Conservation (phyloP, 306 rosid species). For the Trichosanthes truncata region DNA sequence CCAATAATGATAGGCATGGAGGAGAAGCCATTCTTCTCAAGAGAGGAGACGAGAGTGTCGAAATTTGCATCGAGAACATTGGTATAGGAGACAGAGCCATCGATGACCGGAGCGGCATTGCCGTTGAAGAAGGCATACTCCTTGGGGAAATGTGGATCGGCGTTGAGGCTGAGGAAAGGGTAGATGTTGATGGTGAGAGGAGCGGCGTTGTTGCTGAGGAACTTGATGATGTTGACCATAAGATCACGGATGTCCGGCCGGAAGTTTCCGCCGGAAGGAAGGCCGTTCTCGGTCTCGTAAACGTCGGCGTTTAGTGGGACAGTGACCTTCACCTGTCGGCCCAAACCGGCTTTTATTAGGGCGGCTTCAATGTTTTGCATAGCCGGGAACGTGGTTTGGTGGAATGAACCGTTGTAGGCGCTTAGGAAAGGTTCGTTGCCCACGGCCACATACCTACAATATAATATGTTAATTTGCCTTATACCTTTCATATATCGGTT, state of each 20-base stretch:
- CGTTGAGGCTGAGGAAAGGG: slow-evolving; percentile 89
- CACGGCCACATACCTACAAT: slow-evolving; percentile 58
- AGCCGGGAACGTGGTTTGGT: slow-evolving; percentile 61
- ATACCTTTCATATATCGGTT: no score
- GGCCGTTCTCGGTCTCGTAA: slow-evolving; percentile 47
- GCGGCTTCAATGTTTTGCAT: slow-evolving; percentile 91
- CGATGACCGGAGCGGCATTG: slow-evolving; percentile 60
- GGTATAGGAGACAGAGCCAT: slow-evolving; percentile 70
- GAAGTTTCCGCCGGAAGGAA: slow-evolving; percentile 84
- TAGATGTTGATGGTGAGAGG: slow-evolving; percentile 84
- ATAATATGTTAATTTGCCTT: no score
- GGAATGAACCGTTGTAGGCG: slow-evolving; percentile 53
- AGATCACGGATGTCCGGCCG: slow-evolving; percentile 56
- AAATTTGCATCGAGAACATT: slow-evolving; percentile 88
- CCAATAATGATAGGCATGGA: slow-evolving; percentile 72
- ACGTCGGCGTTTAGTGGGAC: slow-evolving; percentile 90
- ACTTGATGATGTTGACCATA: slow-evolving; percentile 58
- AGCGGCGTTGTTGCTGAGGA: slow-evolving; percentile 43
- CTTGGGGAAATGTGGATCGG: slow-evolving; percentile 84
- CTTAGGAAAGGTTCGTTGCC: slow-evolving; percentile 88
- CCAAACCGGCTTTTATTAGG: slow-evolving; percentile 76
- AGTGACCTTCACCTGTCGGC: slow-evolving; percentile 76
- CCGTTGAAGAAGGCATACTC: slow-evolving; percentile 83
- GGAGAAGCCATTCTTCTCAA: slow-evolving; percentile 66
- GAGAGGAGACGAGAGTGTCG: slow-evolving; percentile 77